phyloP scores from a whole-genome alignment of 192 early-diverging fungal genomes.

The Lunasporangiospora selenospora region DNA sequence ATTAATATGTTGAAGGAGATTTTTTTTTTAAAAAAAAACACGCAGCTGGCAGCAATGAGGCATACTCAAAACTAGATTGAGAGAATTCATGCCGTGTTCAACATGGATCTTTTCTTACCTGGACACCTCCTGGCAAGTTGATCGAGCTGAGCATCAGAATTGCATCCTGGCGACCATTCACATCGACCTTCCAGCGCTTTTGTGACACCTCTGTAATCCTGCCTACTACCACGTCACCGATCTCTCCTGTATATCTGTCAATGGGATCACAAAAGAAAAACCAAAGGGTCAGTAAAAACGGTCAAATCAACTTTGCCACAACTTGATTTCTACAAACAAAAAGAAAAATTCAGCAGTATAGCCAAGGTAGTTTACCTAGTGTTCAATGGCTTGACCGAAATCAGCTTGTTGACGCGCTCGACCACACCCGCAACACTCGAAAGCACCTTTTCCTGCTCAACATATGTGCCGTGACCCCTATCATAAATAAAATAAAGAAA shows the following conservation, averaged over 20 bases:
- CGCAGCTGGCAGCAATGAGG: too few species aligned
- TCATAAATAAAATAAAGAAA: background rate
- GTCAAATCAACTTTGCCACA: too few species aligned
- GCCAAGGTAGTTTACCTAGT: conserved; percentile 58
- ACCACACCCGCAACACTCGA: conserved; percentile 91
- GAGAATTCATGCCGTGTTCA: too few species aligned
- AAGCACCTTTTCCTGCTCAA: conserved; percentile 70
- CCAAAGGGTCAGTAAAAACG: too few species aligned
- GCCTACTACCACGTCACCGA: conserved; percentile 97
- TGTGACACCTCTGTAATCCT: conserved; percentile 90
- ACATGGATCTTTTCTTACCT: conserved; percentile 57
- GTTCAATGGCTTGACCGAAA: conserved; percentile 89
- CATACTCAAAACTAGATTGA: too few species aligned
- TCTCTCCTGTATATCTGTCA: conserved; percentile 88
- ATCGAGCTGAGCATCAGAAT: conserved; percentile 88
- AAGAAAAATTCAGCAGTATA: background rate
- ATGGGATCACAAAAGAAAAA: background rate
- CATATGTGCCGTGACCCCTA: conserved; percentile 91
- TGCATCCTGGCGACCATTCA: conserved; percentile 87
- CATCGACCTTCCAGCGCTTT: conserved; percentile 96
- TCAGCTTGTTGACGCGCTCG: conserved; percentile 95
- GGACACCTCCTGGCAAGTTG: conserved; percentile 94
- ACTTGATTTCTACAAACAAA: background rate
- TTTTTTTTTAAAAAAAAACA: too few species aligned
- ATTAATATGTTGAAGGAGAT: too few species aligned